A percentile compares a stretch with the other conserved stretches of the same genome.
phyloP scores from a whole-genome alignment of 352 stramenopile genomes.

The Phytopythium aichiense region DNA sequence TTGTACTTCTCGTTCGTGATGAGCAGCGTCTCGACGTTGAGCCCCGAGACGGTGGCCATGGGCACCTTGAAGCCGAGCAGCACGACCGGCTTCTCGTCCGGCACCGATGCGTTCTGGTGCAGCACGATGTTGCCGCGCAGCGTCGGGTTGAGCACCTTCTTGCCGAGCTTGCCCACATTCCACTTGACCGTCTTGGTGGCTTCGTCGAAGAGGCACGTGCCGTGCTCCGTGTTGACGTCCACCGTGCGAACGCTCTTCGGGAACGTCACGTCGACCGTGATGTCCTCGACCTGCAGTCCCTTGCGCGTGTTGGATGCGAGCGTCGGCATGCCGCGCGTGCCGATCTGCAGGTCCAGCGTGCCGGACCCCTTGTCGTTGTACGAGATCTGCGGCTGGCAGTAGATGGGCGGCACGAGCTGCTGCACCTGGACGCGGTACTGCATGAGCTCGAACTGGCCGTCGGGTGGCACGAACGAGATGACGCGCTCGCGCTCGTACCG shows the following conservation, averaged over 20 bases:
- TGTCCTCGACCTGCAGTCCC: constrained; percentile 82
- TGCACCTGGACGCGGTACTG: constrained; percentile 84
- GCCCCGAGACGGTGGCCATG: constrained; percentile 93
- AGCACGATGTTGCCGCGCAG: constrained; percentile 92
- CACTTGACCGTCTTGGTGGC: constrained; percentile 93
- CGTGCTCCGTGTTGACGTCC: constrained; percentile 91
- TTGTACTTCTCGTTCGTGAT: constrained; percentile 97
- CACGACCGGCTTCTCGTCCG: constrained; percentile 93
- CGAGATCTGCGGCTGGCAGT: constrained; percentile 84
- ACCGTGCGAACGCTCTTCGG: constrained; percentile 94
- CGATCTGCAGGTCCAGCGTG: constrained; percentile 70
- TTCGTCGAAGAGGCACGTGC: constrained; percentile 95
- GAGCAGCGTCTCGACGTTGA: constrained; percentile 94
- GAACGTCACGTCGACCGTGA: constrained; percentile 95
- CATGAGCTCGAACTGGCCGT: constrained; percentile 96
- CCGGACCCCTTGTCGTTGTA: constrained; percentile 75
- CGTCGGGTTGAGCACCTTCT: constrained; percentile 82
- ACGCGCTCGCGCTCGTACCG: constrained; percentile 95
- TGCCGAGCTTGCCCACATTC: constrained; percentile 93
- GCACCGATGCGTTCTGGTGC: constrained; percentile 73
- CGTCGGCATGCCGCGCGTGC: constrained; percentile 69
- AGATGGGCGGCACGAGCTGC: constrained; percentile 82
- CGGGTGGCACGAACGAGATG: constrained; percentile 97
- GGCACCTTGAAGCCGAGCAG: constrained; percentile 96
- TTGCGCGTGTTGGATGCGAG: constrained; percentile 81